A percentile compares a stretch with the other conserved stretches of the same genome.
phyloP scores from a whole-genome alignment of 2,329 filamentous ascomycete genomes.

The Scedosporium boydii region DNA sequence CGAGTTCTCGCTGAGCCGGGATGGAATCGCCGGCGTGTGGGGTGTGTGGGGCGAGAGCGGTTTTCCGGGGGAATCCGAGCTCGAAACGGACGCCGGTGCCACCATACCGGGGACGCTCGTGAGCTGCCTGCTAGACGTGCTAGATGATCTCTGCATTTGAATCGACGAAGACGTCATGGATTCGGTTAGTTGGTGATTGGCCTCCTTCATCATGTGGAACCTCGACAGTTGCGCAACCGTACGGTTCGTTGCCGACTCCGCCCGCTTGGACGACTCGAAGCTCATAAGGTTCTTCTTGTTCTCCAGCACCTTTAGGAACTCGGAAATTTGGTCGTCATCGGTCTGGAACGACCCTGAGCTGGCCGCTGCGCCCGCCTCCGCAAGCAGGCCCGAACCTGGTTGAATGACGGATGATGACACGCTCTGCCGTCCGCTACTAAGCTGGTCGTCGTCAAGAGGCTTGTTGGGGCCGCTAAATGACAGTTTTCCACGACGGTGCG shows the following conservation, averaged over 20 bases:
- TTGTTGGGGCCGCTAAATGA: slow-evolving; percentile 67
- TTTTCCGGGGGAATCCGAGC: slow-evolving; percentile 82
- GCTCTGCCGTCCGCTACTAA: slow-evolving; percentile 73
- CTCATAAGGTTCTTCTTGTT: slow-evolving; percentile 77
- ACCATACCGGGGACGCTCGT: slow-evolving; percentile 54
- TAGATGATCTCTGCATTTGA: slow-evolving; percentile 73
- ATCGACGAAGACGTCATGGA: slow-evolving; percentile 90
- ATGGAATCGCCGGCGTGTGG: slow-evolving; percentile 88
- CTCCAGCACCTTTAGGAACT: slow-evolving; percentile 84
- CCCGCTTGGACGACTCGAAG: slow-evolving; percentile 59
- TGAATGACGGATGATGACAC: slow-evolving; percentile 58
- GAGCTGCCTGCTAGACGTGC: slow-evolving; percentile 54
- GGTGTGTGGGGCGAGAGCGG: slow-evolving; percentile 83
- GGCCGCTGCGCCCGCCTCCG: slow-evolving; percentile 57
- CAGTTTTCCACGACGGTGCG: slow-evolving; percentile 67
- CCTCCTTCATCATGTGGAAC: slow-evolving; percentile 83
- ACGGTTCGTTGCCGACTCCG: slow-evolving; percentile 61
- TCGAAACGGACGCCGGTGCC: slow-evolving; percentile 69
- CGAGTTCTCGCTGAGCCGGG: slow-evolving; percentile 83
- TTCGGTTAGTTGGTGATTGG: slow-evolving; percentile 79
- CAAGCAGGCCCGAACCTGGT: slow-evolving; percentile 71
- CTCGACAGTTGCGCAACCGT: slow-evolving; percentile 73
- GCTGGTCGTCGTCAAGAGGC: slow-evolving; percentile 59
- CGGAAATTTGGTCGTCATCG: slow-evolving; percentile 88
- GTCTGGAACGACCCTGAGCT: slow-evolving; percentile 58